Base-by-base conservation (phyloP, 129 eudicot species). In the Calendula officinalis region DNA sequence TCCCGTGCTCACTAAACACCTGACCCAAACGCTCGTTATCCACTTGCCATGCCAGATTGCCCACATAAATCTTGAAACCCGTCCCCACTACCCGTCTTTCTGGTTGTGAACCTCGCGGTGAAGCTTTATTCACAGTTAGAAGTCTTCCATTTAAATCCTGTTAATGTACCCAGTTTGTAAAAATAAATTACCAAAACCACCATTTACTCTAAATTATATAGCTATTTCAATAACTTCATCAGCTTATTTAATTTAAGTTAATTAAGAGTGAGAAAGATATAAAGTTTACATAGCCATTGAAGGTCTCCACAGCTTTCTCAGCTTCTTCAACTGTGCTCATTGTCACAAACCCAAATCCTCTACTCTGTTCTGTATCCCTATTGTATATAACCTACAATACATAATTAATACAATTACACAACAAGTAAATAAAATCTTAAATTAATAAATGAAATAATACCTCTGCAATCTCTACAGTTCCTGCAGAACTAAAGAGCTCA, bases 401-500 rank as follows among this genome's bases (percentile, higher is more conserved):
- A 69, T 70, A 62, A 22, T 52, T 9, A 6, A 17, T 32, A 69
- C 60, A 36, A 36, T 30, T 42, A 9, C 27, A 30, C 50, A 56
- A 12, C 7, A 30, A 5, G 13, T 11, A 63, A 27, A 70, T 5
- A 69, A 35, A 60, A 9, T 36, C 13, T 51, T 38, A 38, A 47
- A 7, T 47, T 30, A 60, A 48, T 39, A 3, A 60, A 4, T 4
- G 5, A 13, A 9, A 3, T 37, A 7, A 15, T 81, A 90, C 97
- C 97, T 89, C 97, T 60, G 89, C 83, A 78, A 83, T 83, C 77
- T 89, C 95, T 38, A 89, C 97, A 65, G 81, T 81, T 56, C 97
- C 97, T 62, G 97, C 95, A 53, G 74, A 75, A 62, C 78, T 80
- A 68, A 89, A 89, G 40, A 89, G 64, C 51, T 76, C 69, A 73